Evolutionary conservation across 352 stramenopile genomes (phyloP), one percentile per base, ranked within the genome.

Genomic region (Phytophthora sp.): DNA sequence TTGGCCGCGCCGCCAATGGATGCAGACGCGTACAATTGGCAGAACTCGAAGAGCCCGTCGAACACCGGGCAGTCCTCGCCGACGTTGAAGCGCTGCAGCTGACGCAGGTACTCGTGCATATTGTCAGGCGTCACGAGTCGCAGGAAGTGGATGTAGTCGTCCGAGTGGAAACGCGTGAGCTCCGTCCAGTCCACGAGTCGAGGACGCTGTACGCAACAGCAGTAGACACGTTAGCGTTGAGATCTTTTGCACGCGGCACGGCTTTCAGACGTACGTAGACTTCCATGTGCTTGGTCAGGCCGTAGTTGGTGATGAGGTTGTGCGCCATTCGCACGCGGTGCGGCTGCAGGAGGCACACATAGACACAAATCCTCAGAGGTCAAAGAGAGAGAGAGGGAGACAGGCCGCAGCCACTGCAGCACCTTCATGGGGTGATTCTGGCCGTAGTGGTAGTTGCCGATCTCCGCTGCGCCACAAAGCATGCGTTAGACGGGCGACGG

Each of bases 111-210:
- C 56, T 98, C 89, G 59, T 96, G 80, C 95, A 99, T 99, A 75
- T 99, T 99, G 74, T 99, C 97, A 18, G 97, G 97, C 20, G 97
- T 99, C 50, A 99, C 97, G 13, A 98, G 89, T 4, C 94, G 89
- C 48, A 99, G 64, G 66, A 99, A 99, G 66, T 99, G 98, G 69
- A 99, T 98, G 89, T 99, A 99, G 79, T 99, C 98, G 70, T 99
- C 97, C 53, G 93, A 98, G 81, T 99, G 98, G 73, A 99, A 99
- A 42, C 96, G 89, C 26, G 97, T 99, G 83, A 99, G 97, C 58
- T 99, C 95, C 34, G 91, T 96, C 72, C 92, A 96, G 27, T 92
- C 96, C n/a, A 99, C 91, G 10, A 98, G 92, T 31, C 94, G 94
- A 30, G 98, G 97, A n/a, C 88, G 84, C 87, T 96, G 15, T 24